A percentile compares a stretch with the other conserved stretches of the same genome.
Conservation (phyloP, 805 yeast genomes). For the Debaryomyces tyrocola region DNA sequence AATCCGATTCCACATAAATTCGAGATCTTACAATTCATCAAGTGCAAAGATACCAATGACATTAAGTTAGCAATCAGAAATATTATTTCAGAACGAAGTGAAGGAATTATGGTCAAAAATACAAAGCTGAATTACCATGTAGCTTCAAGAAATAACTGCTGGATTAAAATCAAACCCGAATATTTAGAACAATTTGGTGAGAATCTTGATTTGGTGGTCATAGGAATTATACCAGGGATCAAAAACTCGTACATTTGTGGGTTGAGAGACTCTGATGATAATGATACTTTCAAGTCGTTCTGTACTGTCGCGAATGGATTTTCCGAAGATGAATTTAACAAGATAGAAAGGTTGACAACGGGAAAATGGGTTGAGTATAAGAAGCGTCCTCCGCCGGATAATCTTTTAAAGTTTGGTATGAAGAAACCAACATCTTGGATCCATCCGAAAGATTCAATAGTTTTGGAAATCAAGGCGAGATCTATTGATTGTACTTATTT, state of each 20-base stretch:
- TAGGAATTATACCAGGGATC: slow-evolving; percentile 74
- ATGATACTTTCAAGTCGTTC: slow-evolving; percentile 58
- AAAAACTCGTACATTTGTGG: slow-evolving; percentile 80
- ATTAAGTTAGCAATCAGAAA: slow-evolving; percentile 55
- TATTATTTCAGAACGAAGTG: slow-evolving; percentile 65
- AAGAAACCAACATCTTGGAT: slow-evolving; percentile 75
- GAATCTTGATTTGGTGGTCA: slow-evolving; percentile 72
- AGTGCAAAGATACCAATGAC: slow-evolving; percentile 48
- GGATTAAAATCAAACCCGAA: slow-evolving; percentile 93
- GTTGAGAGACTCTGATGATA: slow-evolving; percentile 44
- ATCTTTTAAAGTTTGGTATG: slow-evolving; percentile 54
- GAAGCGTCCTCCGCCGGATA: slow-evolving; percentile 39
- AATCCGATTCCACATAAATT: slow-evolving; percentile 47
- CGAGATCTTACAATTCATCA: slow-evolving; percentile 45
- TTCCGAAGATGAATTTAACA: slow-evolving; percentile 57
- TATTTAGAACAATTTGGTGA: slow-evolving; percentile 85
- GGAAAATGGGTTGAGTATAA: slow-evolving; percentile 60
- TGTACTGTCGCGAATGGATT: slow-evolving; percentile 87
- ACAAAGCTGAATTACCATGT: slow-evolving; percentile 57
- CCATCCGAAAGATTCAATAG: slow-evolving; percentile 71
- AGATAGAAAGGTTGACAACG: slow-evolving; percentile 54
- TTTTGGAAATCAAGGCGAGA: slow-evolving; percentile 81
- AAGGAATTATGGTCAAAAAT: slow-evolving; percentile 80
- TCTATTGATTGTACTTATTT: slow-evolving; percentile 53
- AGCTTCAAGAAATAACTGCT: slow-evolving; percentile 60